Evolutionary conservation across 495 filamentous ascomycete species (phyloP).

Genomic region (Geopyxis carbonaria): DNA sequence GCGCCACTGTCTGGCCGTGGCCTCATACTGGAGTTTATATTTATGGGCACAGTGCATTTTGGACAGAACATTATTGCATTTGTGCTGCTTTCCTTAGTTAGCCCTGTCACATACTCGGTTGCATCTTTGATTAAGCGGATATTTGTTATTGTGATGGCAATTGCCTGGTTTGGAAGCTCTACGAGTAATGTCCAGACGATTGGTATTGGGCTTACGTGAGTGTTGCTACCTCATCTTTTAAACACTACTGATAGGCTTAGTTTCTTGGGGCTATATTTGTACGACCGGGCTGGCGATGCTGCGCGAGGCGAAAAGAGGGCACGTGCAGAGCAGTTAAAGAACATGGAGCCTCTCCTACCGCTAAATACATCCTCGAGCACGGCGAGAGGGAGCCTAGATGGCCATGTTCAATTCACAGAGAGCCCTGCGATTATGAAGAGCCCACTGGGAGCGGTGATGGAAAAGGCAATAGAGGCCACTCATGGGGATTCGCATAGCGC

Average conservation of each 20-base stretch:
- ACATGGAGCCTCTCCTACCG: conserved; percentile 51
- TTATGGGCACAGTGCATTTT: conserved; percentile 96
- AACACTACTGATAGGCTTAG: conserved; percentile 5
- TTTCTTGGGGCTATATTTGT: conserved; percentile 85
- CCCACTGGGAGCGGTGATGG: too few species aligned
- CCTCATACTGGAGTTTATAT: conserved; percentile 69
- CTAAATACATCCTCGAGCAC: conserved; percentile 36
- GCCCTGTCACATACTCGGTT: conserved; percentile 92
- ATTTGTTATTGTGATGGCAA: conserved; percentile 87
- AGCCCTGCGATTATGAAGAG: too few species aligned
- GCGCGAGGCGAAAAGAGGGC: conserved; percentile 61
- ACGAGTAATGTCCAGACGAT: conserved; percentile 68
- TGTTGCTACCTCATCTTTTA: background rate
- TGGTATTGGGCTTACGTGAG: conserved; percentile 61
- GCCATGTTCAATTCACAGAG: too few species aligned
- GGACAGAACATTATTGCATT: conserved; percentile 93
- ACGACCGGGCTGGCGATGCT: conserved; percentile 78
- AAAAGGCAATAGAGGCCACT: too few species aligned
- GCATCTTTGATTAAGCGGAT: conserved; percentile 91
- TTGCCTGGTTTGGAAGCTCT: conserved; percentile 84
- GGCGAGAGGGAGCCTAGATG: too few species aligned
- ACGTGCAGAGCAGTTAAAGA: conserved; percentile 39
- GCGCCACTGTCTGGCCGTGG: conserved; percentile 21
- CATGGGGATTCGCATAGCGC: too few species aligned
- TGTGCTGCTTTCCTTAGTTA: conserved; percentile 73